These are phyloP conservation scores for Gossypium herbaceum DNA, from an alignment of 345 rosid species.

Conservation along the genomic window DNA sequence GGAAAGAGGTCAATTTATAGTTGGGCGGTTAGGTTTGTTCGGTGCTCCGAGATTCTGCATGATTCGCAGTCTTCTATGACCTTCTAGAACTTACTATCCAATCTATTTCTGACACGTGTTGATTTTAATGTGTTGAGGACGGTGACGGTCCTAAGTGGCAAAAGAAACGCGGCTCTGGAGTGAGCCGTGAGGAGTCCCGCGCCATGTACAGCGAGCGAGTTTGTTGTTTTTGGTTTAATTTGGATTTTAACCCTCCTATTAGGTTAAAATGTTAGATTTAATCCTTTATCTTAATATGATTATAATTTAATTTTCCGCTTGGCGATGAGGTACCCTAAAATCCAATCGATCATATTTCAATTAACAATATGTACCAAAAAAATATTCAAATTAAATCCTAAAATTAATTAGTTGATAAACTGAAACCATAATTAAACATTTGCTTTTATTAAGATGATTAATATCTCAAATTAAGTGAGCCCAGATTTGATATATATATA, in stretches of 20 bases:
- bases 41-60: conserved; percentile 16
- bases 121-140: not conserved
- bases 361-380: too few species aligned
- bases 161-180: not conserved
- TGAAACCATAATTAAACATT: too few species aligned
- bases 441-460: too few species aligned
- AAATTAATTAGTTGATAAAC: too few species aligned
- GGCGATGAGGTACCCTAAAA: too few species aligned
- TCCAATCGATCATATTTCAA: too few species aligned
- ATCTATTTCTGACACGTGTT: conserved; percentile 32
- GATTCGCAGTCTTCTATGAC: conserved; percentile 18
- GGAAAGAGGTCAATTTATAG: conserved; percentile 16
- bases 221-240: not conserved
- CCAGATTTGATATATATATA: too few species aligned
- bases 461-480: too few species aligned
- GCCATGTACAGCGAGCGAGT: not conserved
- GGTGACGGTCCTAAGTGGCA: not conserved
- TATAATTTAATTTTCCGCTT: too few species aligned
- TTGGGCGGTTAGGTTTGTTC: not conserved
- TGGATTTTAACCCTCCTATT: not conserved
- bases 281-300: too few species aligned
- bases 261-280: too few species aligned
- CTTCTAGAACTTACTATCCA: conserved; percentile 43
- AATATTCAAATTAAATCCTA: too few species aligned
- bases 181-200: not conserved